Percentiles rank a stretch among this genome's conserved stretches.
Conservation (phyloP, 805 yeast genomes). For the Candida broadrunensis region DNA sequence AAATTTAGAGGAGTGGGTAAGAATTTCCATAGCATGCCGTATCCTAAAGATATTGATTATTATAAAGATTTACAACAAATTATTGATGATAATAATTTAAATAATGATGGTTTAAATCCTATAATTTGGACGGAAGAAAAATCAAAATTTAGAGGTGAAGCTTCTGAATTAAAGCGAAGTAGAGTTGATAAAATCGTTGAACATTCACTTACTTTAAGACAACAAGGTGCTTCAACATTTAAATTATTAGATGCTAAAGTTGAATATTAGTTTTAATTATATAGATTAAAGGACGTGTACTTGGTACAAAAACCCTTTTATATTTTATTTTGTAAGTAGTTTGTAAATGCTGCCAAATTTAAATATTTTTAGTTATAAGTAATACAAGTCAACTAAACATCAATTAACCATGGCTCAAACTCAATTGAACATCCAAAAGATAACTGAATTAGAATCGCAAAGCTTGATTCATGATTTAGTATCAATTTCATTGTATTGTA, state of each 20-base stretch:
- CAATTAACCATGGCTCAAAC: too few species aligned
- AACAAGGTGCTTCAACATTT: conserved; percentile 2
- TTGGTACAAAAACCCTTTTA: too few species aligned
- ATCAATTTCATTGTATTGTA: conserved; percentile 53
- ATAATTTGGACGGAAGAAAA: conserved; percentile 6
- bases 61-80: conserved; percentile 37
- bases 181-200: conserved; percentile 6
- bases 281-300: too few species aligned
- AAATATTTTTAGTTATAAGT: too few species aligned
- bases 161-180: conserved; percentile 3
- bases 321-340: too few species aligned
- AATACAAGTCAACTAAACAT: too few species aligned
- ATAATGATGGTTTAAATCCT: conserved; percentile 5
- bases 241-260: background rate
- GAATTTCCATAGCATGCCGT: conserved; percentile 39
- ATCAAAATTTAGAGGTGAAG: conserved; percentile 2
- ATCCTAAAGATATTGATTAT: conserved; percentile 60
- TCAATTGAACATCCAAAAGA: background rate
- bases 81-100: conserved; percentile 7
- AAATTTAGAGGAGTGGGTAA: conserved; percentile 18
- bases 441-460: conserved; percentile 4
- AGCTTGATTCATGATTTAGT: conserved; percentile 44
- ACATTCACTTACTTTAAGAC: conserved; percentile 7
- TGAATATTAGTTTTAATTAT: too few species aligned
- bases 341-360: too few species aligned